Conservation (phyloP, 352 stramenopile species). For the Pythium diclinum region DNA sequence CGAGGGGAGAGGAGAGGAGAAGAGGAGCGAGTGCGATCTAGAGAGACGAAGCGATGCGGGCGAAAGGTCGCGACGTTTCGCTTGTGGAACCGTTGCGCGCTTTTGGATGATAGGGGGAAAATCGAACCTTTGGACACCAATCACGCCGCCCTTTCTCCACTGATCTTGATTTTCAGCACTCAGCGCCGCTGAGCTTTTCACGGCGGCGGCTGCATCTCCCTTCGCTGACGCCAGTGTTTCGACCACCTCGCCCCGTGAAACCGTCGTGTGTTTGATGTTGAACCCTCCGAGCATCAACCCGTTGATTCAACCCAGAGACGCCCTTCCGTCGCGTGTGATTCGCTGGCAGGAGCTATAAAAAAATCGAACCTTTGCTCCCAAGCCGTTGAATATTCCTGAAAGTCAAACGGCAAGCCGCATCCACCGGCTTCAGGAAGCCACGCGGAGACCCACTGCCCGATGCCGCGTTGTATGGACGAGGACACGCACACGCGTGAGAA, state of each 20-base stretch:
- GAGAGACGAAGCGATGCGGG: not conserved
- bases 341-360: not conserved
- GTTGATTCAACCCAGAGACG: conserved; percentile 1
- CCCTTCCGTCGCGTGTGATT: not conserved
- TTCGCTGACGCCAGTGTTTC: not conserved
- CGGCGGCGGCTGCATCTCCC: not conserved
- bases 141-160: not conserved
- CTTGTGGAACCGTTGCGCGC: not conserved
- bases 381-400: not conserved
- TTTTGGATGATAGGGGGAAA: not conserved
- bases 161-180: not conserved
- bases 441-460: not conserved
- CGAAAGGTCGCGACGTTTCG: not conserved
- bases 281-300: not conserved
- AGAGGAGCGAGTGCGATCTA: not conserved
- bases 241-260: not conserved
- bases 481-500: not conserved
- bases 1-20: conserved; percentile 17
- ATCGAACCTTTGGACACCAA: not conserved
- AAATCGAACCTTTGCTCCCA: not conserved
- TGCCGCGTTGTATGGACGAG: not conserved
- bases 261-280: not conserved
- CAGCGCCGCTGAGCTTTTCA: not conserved
- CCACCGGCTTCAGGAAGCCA: conserved; percentile 1
- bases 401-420: conserved; percentile 1